These are phyloP conservation scores for Plasmodium sp. DNA, from an alignment of 169 alveolate species.

Conservation along the genomic window DNA sequence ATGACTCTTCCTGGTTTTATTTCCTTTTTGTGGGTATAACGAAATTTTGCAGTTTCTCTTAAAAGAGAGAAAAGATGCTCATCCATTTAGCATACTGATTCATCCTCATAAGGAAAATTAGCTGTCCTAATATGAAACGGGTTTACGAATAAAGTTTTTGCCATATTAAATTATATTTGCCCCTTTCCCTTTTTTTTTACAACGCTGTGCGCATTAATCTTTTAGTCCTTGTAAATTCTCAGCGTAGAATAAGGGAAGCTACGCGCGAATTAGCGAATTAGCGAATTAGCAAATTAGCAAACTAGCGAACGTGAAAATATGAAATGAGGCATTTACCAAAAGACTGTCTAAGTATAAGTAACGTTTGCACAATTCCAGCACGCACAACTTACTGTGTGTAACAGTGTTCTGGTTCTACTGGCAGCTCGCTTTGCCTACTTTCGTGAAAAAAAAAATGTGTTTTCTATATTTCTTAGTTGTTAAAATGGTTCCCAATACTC, in stretches of 20 bases:
- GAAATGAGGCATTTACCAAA: not conserved
- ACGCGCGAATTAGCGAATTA: not conserved
- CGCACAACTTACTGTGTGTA: not conserved
- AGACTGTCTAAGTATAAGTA: not conserved
- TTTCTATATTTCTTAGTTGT: not conserved
- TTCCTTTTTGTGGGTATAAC: too few relatives aligned
- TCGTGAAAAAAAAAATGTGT: not conserved
- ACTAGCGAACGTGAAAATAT: not conserved
- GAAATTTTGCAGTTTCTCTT: too few relatives aligned
- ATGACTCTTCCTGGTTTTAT: too few relatives aligned
- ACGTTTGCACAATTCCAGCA: not conserved
- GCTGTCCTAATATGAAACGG: too few relatives aligned
- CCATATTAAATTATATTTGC: too few relatives aligned
- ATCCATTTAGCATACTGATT: too few relatives aligned
- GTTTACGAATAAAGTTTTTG: too few relatives aligned
- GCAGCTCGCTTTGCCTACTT: not conserved
- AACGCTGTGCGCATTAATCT: not conserved
- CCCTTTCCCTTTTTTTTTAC: not conserved
- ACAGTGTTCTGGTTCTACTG: not conserved
- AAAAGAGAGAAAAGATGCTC: too few relatives aligned
- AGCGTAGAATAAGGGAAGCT: not conserved
- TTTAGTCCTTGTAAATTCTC: not conserved
- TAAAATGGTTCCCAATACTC: not conserved
- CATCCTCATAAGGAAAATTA: too few relatives aligned
- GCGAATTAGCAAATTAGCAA: too few relatives aligned